Conservation (phyloP, 208 protist genomes). For the Trypanosoma melophagium region DNA sequence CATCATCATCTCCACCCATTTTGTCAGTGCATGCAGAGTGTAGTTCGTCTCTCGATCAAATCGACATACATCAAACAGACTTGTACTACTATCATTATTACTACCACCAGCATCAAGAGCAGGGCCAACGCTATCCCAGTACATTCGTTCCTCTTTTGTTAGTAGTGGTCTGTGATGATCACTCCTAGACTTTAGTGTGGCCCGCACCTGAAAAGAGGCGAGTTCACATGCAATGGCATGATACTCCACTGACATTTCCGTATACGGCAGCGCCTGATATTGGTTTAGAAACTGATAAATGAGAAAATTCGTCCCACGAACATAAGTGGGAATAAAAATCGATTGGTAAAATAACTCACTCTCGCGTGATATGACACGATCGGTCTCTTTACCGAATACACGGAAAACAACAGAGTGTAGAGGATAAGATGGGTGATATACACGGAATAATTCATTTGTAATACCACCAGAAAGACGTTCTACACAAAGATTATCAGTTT, state of each 20-base stretch:
- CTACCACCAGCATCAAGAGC: background rate
- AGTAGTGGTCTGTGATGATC: constrained; percentile 47
- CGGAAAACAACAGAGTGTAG: constrained; percentile 77
- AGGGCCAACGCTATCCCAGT: constrained; percentile 8
- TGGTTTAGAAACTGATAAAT: constrained; percentile 76
- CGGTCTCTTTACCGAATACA: constrained; percentile 88
- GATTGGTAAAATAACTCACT: constrained; percentile 91
- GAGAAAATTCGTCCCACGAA: constrained; percentile 77
- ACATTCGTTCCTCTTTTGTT: constrained; percentile 31
- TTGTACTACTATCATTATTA: background rate
- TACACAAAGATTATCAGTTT: constrained; percentile 32
- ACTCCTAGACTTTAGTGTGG: constrained; percentile 58
- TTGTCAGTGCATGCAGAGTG: constrained; percentile 64
- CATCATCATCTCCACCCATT: constrained; percentile 61
- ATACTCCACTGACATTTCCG: constrained; percentile 59
- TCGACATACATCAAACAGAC: constrained; percentile 22
- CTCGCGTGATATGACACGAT: constrained; percentile 85
- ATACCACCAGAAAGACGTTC: constrained; percentile 82
- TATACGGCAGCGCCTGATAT: constrained; percentile 65
- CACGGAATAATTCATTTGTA: constrained; percentile 88
- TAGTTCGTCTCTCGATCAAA: constrained; percentile 82
- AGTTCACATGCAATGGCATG: constrained; percentile 52
- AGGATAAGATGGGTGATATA: constrained; percentile 51
- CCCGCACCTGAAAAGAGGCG: constrained; percentile 74
- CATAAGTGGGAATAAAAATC: constrained; percentile 78